Evolutionary conservation across 1,139 yeast genomes (phyloP).

Genomic region (Sugiyamaella castrensis): DNA sequence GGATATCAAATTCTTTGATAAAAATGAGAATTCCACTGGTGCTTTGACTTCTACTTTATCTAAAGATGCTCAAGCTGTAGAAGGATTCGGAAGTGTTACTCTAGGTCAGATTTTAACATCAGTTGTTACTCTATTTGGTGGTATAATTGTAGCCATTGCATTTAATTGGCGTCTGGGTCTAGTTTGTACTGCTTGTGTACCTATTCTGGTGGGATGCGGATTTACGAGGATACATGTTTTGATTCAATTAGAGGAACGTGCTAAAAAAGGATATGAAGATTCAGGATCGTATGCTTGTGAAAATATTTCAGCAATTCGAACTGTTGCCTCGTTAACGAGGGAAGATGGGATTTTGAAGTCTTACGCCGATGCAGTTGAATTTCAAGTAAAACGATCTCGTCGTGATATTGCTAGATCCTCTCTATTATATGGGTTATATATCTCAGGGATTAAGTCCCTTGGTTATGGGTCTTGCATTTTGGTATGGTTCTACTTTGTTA

Average conservation of each 20-base stretch:
- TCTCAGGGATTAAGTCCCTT: conserved; percentile 39
- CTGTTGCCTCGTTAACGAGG: conserved; percentile 39
- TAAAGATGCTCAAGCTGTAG: conserved; percentile 79
- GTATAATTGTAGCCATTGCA: conserved; percentile 71
- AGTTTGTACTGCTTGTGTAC: conserved; percentile 58
- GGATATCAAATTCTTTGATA: conserved; percentile 81
- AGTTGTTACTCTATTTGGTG: conserved; percentile 64
- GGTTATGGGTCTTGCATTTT: conserved; percentile 40
- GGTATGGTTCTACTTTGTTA: conserved; percentile 40
- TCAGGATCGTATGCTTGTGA: conserved; percentile 40
- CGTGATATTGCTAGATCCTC: conserved; percentile 33
- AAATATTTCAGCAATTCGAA: conserved; percentile 36
- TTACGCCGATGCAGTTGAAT: conserved; percentile 32
- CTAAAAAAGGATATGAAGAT: conserved; percentile 39
- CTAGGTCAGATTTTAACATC: conserved; percentile 73
- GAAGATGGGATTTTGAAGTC: conserved; percentile 35
- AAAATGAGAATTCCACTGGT: conserved; percentile 57
- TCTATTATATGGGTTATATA: conserved; percentile 32
- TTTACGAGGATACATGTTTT: conserved; percentile 75
- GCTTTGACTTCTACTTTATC: conserved; percentile 77
- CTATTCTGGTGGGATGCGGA: conserved; percentile 69
- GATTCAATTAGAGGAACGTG: conserved; percentile 60
- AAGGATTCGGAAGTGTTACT: conserved; percentile 82
- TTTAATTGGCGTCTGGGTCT: conserved; percentile 61
- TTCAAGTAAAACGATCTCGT: conserved; percentile 33